Percentiles rank a stretch among this genome's conserved stretches.
These are phyloP conservation scores for Jacaranda mimosifolia DNA, from an alignment of 257 asterid species.

Conservation along the genomic window DNA sequence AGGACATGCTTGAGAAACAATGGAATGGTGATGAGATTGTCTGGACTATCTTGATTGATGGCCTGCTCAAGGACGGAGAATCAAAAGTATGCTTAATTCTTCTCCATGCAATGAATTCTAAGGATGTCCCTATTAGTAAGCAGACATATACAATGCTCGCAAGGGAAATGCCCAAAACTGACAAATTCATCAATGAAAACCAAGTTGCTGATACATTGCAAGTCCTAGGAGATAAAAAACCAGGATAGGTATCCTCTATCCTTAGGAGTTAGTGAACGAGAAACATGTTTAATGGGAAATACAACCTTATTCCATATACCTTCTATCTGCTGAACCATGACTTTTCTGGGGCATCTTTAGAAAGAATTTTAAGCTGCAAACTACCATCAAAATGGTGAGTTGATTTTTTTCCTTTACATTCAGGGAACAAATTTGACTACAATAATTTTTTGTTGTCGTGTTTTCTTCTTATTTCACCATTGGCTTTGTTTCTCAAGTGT, in stretches of 20 bases:
- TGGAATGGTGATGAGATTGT: slow-evolving; percentile 89
- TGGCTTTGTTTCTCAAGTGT: slow-evolving; percentile 28
- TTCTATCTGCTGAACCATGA: slow-evolving; percentile 30
- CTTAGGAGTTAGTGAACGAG: not conserved
- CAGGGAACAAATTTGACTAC: not conserved
- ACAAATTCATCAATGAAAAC: slow-evolving; percentile 37
- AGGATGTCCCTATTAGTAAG: slow-evolving; percentile 59
- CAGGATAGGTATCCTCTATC: slow-evolving; percentile 42
- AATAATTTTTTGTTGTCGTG: not conserved
- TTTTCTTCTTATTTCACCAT: not conserved
- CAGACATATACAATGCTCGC: slow-evolving; percentile 64
- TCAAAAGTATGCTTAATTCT: slow-evolving; percentile 66
- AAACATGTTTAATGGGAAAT: slow-evolving; percentile 31
- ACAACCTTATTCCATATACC: slow-evolving; percentile 32
- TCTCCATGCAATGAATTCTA: slow-evolving; percentile 70
- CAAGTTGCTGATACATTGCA: slow-evolving; percentile 41
- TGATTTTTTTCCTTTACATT: slow-evolving; percentile 30
- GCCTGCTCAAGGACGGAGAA: slow-evolving; percentile 74
- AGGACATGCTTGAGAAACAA: slow-evolving; percentile 65
- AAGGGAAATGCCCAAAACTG: slow-evolving; percentile 64
- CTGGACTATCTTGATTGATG: slow-evolving; percentile 89
- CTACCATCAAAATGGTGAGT: slow-evolving; percentile 44
- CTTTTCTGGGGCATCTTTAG: slow-evolving; percentile 39
- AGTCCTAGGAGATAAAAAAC: slow-evolving; percentile 41
- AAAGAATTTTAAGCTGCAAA: slow-evolving; percentile 35